These are phyloP conservation scores for Thecaphora frezii DNA, from an alignment of 1,284 basidiomycete species.

Conservation along the genomic window DNA sequence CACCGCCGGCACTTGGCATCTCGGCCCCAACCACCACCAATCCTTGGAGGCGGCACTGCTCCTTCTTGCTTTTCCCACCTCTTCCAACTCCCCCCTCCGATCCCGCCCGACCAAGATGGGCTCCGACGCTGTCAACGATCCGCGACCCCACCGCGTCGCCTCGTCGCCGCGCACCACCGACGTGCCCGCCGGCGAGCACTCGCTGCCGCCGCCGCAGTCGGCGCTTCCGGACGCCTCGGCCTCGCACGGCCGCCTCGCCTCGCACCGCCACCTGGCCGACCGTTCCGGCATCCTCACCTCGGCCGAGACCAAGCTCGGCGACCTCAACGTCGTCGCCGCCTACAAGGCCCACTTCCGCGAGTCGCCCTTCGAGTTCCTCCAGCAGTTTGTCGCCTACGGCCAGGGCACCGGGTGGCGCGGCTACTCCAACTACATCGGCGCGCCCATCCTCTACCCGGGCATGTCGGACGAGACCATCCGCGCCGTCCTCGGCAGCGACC, in stretches of 20 bases:
- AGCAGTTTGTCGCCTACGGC: constrained; percentile 48
- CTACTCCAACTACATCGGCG: constrained; percentile 51
- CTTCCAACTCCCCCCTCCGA: too few species aligned
- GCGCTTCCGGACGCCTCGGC: constrained; percentile 6
- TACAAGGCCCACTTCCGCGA: constrained; percentile 54
- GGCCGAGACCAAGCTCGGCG: constrained; percentile 33
- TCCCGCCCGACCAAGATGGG: too few species aligned
- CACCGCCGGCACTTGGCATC: too few species aligned
- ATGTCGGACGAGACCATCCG: constrained; percentile 44
- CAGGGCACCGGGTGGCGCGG: constrained; percentile 53
- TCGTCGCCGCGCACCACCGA: not conserved
- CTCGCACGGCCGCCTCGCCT: constrained; percentile 9
- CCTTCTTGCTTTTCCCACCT: too few species aligned
- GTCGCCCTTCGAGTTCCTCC: constrained; percentile 45
- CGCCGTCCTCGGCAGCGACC: constrained; percentile 40
- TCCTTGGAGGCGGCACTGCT: too few species aligned
- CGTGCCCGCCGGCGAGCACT: constrained; percentile 6
- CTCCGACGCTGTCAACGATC: too few species aligned
- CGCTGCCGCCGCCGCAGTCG: constrained; percentile 15
- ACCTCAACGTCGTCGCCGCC: constrained; percentile 50
- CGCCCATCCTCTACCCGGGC: constrained; percentile 46
- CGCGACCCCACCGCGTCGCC: not conserved
- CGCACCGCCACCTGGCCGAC: constrained; percentile 18
- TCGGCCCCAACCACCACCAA: too few species aligned
- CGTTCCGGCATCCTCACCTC: constrained; percentile 22